A percentile compares a stretch with the other conserved stretches of the same genome.
These are phyloP conservation scores for Prototheca cutis DNA, from an alignment of 163 green algal species.

Conservation along the genomic window DNA sequence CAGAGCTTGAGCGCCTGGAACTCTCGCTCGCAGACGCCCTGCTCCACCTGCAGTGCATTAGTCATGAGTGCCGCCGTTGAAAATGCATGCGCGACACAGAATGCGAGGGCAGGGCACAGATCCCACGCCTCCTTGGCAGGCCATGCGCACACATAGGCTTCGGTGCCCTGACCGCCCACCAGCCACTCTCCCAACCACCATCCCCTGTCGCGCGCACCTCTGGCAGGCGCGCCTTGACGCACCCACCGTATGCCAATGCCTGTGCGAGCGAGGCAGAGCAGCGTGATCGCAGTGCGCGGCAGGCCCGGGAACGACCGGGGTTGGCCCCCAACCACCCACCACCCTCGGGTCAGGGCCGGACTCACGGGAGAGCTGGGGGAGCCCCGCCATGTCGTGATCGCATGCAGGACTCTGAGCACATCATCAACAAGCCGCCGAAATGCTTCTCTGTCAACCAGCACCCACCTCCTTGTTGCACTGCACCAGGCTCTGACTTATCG, in stretches of 20 bases:
- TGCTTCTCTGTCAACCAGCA: too few species aligned
- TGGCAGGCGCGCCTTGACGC: slow-evolving; percentile 18
- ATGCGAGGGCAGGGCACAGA: too few species aligned
- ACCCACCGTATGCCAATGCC: slow-evolving; percentile 18
- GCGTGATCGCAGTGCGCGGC: background rate
- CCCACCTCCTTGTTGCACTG: slow-evolving; percentile 17
- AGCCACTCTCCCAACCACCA: too few species aligned
- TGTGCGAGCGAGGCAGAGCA: background rate
- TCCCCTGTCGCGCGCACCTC: too few species aligned
- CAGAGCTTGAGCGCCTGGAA: slow-evolving; percentile 23
- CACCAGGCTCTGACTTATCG: slow-evolving; percentile 16
- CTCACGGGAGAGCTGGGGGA: too few species aligned
- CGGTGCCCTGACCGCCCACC: too few species aligned
- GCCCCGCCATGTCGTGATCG: background rate
- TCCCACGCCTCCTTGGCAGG: too few species aligned
- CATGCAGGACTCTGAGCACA: background rate
- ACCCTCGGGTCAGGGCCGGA: too few species aligned
- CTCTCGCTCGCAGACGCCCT: slow-evolving; percentile 23
- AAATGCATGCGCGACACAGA: too few species aligned
- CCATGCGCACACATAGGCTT: too few species aligned
- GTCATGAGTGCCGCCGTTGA: background rate
- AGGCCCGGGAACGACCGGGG: too few species aligned
- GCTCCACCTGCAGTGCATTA: slow-evolving; percentile 18
- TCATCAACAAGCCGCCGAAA: background rate
- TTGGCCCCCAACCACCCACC: too few species aligned